A percentile compares a stretch with the other conserved stretches of the same genome.
Evolutionary conservation across 108 stramenopile species (phyloP).

Genomic region (Parietichytrium sp.): DNA sequence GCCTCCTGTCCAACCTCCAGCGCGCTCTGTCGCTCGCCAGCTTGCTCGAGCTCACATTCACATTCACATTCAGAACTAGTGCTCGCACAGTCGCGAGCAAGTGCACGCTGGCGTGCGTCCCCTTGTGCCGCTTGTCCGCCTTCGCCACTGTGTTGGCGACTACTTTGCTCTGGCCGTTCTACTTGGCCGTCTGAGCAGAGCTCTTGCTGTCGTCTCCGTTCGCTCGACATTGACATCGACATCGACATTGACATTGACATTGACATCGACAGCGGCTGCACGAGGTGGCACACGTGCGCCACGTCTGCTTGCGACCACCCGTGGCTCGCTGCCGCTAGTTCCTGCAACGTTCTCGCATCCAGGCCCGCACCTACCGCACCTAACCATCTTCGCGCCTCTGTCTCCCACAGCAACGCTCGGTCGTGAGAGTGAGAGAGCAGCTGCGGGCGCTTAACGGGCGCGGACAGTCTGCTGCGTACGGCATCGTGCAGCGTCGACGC

Average conservation of each 20-base stretch:
- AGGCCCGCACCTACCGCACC: neutral
- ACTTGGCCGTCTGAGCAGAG: too few species aligned
- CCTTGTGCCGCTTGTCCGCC: too few species aligned
- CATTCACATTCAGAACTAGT: too few species aligned
- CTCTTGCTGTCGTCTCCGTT: too few species aligned
- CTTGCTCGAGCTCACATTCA: too few species aligned
- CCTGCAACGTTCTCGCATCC: neutral
- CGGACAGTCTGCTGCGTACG: neutral
- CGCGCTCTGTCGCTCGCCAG: too few species aligned
- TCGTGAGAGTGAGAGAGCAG: neutral
- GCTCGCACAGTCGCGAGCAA: too few species aligned
- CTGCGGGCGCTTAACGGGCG: neutral
- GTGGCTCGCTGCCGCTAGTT: neutral
- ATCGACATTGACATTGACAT: neutral
- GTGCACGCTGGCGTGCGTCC: too few species aligned
- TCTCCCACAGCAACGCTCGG: neutral
- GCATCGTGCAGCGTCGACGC: neutral
- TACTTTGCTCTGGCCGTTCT: too few species aligned
- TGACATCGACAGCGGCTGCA: neutral
- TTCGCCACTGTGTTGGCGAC: too few species aligned
- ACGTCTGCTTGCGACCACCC: neutral
- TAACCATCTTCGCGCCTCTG: neutral
- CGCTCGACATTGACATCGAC: neutral
- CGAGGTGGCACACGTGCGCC: neutral
- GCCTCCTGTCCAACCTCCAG: too few species aligned